These are phyloP conservation scores for Cichorium intybus DNA, from an alignment of 140 eudicot genomes.

Conservation along the genomic window DNA sequence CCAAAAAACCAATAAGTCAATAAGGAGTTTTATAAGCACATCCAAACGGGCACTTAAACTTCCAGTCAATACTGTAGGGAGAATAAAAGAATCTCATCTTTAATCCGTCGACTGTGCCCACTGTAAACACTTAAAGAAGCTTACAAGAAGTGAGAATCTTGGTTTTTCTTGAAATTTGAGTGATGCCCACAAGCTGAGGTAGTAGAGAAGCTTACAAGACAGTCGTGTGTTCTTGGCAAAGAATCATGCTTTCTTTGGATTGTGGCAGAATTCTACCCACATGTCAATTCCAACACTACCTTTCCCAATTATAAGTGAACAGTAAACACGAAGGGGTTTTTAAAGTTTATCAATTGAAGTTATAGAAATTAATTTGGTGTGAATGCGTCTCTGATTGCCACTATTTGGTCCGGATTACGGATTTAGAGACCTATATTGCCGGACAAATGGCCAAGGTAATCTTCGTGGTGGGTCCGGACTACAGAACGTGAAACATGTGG, in stretches of 20 bases:
- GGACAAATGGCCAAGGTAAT: not conserved
- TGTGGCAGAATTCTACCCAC: not conserved
- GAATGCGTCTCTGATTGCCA: not conserved
- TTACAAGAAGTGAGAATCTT: constrained; percentile 22
- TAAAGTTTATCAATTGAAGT: not conserved
- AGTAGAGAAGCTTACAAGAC: constrained; percentile 9
- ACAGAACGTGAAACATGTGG: constrained; percentile 4
- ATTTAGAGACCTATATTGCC: not conserved
- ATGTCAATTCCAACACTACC: not conserved
- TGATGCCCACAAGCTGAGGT: constrained; percentile 2
- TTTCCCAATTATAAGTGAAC: not conserved
- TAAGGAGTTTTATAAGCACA: too few species aligned
- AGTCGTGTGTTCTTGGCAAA: constrained; percentile 31
- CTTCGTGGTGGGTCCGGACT: constrained; percentile 1
- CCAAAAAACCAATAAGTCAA: too few species aligned
- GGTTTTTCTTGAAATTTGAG: not conserved
- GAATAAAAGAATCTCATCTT: not conserved
- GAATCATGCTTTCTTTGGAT: constrained; percentile 21
- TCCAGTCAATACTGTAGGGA: not conserved
- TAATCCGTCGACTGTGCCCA: not conserved
- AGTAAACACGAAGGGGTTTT: not conserved
- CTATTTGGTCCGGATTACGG: not conserved
- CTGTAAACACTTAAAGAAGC: not conserved
- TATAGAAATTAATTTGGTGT: not conserved
- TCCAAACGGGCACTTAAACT: too few species aligned